phyloP scores from a whole-genome alignment of 2,329 filamentous ascomycete genomes.

The Aciculosporium take region DNA sequence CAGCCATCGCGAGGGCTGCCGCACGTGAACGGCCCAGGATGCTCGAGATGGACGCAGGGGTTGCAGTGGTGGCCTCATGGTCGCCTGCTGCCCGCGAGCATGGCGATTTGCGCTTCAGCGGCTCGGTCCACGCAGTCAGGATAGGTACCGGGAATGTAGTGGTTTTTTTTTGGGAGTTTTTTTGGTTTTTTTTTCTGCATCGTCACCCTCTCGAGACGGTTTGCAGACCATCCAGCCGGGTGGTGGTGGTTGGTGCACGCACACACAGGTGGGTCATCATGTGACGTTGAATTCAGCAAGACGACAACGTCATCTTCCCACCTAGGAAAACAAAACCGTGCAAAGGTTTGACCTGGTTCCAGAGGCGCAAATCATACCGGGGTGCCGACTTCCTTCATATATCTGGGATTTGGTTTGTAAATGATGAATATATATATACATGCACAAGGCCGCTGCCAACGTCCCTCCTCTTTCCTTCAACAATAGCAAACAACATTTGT shows the following conservation, averaged over 20 bases:
- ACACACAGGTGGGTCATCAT: slow-evolving; percentile 3
- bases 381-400: too few species aligned
- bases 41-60: slow-evolving; percentile 14
- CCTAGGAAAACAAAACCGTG: too few species aligned
- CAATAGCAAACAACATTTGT: too few species aligned
- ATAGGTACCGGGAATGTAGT: background rate
- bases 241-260: background rate
- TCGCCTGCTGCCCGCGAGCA: slow-evolving; percentile 17
- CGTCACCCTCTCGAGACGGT: background rate
- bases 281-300: too few species aligned
- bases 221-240: background rate
- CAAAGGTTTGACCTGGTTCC: too few species aligned
- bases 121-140: background rate
- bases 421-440: too few species aligned
- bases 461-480: too few species aligned
- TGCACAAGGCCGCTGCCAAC: too few species aligned
- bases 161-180: background rate
- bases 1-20: slow-evolving; percentile 14
- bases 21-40: slow-evolving; percentile 13
- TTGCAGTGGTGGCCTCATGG: slow-evolving; percentile 21
- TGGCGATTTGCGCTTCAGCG: slow-evolving; percentile 9
- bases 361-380: too few species aligned
- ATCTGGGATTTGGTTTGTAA: too few species aligned
- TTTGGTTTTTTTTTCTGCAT: background rate
- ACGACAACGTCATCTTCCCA: too few species aligned